Evolutionary conservation across 2,329 filamentous ascomycete species (phyloP).

Genomic region (Pseudocercospora vitis): DNA sequence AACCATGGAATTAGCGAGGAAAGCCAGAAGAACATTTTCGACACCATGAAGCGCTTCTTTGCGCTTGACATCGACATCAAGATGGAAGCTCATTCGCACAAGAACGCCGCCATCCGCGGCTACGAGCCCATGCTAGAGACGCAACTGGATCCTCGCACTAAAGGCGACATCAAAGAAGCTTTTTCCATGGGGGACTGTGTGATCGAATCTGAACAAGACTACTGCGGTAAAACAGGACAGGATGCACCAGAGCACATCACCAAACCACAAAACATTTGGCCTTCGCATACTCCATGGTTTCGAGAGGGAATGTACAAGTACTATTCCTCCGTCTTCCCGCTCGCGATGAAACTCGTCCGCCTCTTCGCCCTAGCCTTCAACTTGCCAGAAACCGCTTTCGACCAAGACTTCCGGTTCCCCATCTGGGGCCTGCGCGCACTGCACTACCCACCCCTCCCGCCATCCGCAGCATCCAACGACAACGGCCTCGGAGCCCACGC

Average conservation of each 20-base stretch:
- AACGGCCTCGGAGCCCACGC: constrained; percentile 42
- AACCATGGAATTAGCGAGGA: constrained; percentile 31
- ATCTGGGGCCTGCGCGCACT: constrained; percentile 45
- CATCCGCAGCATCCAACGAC: constrained; percentile 32
- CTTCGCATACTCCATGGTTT: constrained; percentile 36
- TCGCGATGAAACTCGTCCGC: constrained; percentile 38
- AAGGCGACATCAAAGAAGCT: constrained; percentile 38
- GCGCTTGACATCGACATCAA: constrained; percentile 36
- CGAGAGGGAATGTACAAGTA: constrained; percentile 40
- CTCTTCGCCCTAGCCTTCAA: constrained; percentile 39
- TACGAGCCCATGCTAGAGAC: constrained; percentile 42
- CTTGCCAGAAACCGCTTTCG: constrained; percentile 37
- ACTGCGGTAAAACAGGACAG: constrained; percentile 11
- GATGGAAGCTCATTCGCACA: constrained; percentile 41
- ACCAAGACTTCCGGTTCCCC: constrained; percentile 40
- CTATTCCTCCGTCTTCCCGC: constrained; percentile 35
- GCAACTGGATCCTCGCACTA: constrained; percentile 38
- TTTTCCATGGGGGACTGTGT: constrained; percentile 43
- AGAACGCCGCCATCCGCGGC: constrained; percentile 39
- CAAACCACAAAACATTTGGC: constrained; percentile 41
- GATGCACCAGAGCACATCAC: constrained; percentile 11
- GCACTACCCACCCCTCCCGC: constrained; percentile 42
- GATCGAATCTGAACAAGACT: constrained; percentile 41
- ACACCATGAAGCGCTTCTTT: constrained; percentile 37
- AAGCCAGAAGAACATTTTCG: constrained; percentile 35